Conservation (phyloP, 768 basidiomycete genomes). For the Pleurotus salmoneostramineus region DNA sequence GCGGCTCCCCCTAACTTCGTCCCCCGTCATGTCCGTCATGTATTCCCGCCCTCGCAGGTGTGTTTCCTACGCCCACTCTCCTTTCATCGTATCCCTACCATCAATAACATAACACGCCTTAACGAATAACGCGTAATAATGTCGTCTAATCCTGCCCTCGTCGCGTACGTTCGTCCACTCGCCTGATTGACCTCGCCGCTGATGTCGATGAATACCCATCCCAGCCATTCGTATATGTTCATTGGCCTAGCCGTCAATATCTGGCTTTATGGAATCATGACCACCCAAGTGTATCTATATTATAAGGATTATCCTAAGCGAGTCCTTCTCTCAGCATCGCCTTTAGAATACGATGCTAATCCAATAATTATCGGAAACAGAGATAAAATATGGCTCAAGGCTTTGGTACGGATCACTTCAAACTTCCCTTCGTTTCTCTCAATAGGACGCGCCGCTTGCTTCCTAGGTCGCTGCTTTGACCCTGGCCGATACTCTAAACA, state of each 20-base stretch:
- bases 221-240: slow-evolving; percentile 46
- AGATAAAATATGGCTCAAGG: slow-evolving; percentile 42
- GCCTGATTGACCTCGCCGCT: too few species aligned
- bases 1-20: too few species aligned
- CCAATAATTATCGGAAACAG: slow-evolving; percentile 17
- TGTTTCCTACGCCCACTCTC: too few species aligned
- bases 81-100: too few species aligned
- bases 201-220: too few species aligned
- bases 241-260: slow-evolving; percentile 45
- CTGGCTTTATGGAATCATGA: slow-evolving; percentile 46
- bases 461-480: slow-evolving; percentile 37
- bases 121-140: too few species aligned
- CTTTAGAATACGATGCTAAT: too few species aligned
- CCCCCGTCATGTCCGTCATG: too few species aligned
- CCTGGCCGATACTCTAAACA: slow-evolving; percentile 46
- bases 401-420: slow-evolving; percentile 25
- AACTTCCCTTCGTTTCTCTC: neutral
- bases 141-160: neutral
- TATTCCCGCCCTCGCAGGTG: too few species aligned
- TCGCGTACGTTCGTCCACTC: neutral
- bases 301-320: slow-evolving; percentile 36
- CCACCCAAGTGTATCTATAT: slow-evolving; percentile 45
- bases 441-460: neutral
- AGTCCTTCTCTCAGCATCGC: neutral
- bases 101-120: too few species aligned